Conservation (phyloP, 441 rosid genomes). For the Populus trichocarpa region DNA sequence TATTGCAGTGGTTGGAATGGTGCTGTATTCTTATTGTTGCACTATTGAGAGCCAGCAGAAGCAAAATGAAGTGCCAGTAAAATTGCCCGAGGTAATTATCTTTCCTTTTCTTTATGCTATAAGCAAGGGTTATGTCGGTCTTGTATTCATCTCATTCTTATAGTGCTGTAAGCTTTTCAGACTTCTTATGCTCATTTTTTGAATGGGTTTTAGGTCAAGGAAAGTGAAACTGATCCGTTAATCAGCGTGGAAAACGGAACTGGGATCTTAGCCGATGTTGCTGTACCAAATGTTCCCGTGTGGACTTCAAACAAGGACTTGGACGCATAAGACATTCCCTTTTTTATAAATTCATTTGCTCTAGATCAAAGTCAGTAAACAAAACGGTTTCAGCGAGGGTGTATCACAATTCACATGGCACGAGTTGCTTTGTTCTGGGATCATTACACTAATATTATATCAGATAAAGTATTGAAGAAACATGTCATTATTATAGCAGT, state of each 20-base stretch:
- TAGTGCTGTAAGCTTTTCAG: not conserved
- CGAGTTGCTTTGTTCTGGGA: slow-evolving; percentile 17
- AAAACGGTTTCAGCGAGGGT: slow-evolving; percentile 24
- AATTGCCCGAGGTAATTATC: slow-evolving; percentile 65
- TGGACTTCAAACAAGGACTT: slow-evolving; percentile 94
- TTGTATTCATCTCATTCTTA: not conserved
- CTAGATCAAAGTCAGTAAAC: slow-evolving; percentile 17
- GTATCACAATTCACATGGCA: not conserved
- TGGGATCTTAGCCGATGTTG: slow-evolving; percentile 53
- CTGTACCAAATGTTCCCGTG: slow-evolving; percentile 49
- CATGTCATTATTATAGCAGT: slow-evolving; percentile 21
- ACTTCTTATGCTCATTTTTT: slow-evolving; percentile 4
- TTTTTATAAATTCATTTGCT: slow-evolving; percentile 13
- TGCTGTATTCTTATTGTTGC: slow-evolving; percentile 78
- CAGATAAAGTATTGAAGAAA: slow-evolving; percentile 14
- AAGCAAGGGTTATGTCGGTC: not conserved
- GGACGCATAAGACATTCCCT: slow-evolving; percentile 49
- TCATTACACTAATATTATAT: slow-evolving; percentile 8
- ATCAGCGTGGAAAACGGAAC: slow-evolving; percentile 73
- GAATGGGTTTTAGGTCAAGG: slow-evolving; percentile 51
- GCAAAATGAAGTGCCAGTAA: slow-evolving; percentile 58
- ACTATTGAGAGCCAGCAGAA: slow-evolving; percentile 77
- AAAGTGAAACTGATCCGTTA: slow-evolving; percentile 80
- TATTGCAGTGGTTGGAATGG: slow-evolving; percentile 87
- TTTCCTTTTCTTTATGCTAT: not conserved